Evolutionary conservation across 495 filamentous ascomycete genomes (phyloP).

Genomic region (Talaromyces adpressus): DNA sequence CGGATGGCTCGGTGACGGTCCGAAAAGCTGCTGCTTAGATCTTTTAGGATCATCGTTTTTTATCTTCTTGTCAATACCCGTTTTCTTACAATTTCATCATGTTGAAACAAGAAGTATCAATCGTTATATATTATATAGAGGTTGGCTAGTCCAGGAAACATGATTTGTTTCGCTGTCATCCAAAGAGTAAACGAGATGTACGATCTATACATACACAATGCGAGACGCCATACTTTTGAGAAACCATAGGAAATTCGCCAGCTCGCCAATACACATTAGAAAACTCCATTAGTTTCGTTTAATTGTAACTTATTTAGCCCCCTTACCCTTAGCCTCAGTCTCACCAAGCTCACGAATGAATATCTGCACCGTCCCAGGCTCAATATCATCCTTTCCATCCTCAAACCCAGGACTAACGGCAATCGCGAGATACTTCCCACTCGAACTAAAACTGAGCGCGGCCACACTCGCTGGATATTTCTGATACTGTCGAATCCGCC

Average conservation of each 20-base stretch:
- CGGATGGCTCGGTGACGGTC: conserved; percentile 60
- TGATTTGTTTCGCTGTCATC: neutral
- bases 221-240: neutral
- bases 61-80: neutral
- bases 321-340: conserved; percentile 84
- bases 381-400: conserved; percentile 72
- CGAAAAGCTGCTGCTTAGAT: conserved; percentile 30
- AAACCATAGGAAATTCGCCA: neutral
- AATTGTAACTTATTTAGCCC: conserved; percentile 38
- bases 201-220: neutral
- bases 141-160: neutral
- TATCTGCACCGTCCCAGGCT: conserved; percentile 64
- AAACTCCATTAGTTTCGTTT: neutral
- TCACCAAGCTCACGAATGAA: conserved; percentile 77
- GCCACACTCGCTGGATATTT: conserved; percentile 72
- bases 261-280: neutral
- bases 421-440: conserved; percentile 79
- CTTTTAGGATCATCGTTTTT: neutral
- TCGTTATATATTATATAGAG: neutral
- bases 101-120: neutral
- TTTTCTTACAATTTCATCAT: neutral
- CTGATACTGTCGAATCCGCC: conserved; percentile 85
- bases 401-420: conserved; percentile 88
- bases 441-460: conserved; percentile 64
- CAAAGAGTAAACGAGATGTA: neutral